Evolutionary conservation across 139 green algal genomes (phyloP), one percentile per base, ranked within the genome.

Genomic region (Micromonas commoda): DNA sequence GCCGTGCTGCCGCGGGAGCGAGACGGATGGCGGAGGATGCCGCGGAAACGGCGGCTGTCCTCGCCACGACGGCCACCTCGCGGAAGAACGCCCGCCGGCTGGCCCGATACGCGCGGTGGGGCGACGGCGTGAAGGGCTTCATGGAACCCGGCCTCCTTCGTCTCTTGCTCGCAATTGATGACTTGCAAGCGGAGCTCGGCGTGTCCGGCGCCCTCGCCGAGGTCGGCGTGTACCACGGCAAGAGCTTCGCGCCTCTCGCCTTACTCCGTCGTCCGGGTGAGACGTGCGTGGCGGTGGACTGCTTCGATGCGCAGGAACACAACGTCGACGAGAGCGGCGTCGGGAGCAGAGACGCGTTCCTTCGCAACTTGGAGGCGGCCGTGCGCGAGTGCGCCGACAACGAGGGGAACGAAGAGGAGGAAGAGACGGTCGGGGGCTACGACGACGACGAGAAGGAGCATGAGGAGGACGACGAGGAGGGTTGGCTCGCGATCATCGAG

Each of bases 171-270:
- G 9, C 45, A 9, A 9, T 57, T 16, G 45, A 57, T 16, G 45
- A 9, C 9, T 57, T 57, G 9, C 45, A 57, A 9, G 45, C 16
- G 45, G 9, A 16, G 9, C 9, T 23, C 45, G 45, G 45, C 45
- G 45, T 57, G 9, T 23, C 9, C 9, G 45, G 45, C 9, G 9
- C 37, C 19, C 24, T 78, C 4, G 72, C 32, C 19, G 72, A 78
- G 72, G 69, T 78, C 45, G 72, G 72, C 0, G 72, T 78, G 72
- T 78, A 78, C 61, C 72, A 69, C 53, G 72, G 72, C 23, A 32
- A n/a, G 31, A 63, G 32, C 5, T 78, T 78, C 33, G n/a, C 53
- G 28, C 26, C 72, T 3, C 53, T 78, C 2, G 3, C 21, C 1
- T 19, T 63, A 20, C 16, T 78, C 52, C 68, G 68, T 1, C n/a